phyloP scores from a whole-genome alignment of 257 asterid species.

The Buddleja alternifolia region DNA sequence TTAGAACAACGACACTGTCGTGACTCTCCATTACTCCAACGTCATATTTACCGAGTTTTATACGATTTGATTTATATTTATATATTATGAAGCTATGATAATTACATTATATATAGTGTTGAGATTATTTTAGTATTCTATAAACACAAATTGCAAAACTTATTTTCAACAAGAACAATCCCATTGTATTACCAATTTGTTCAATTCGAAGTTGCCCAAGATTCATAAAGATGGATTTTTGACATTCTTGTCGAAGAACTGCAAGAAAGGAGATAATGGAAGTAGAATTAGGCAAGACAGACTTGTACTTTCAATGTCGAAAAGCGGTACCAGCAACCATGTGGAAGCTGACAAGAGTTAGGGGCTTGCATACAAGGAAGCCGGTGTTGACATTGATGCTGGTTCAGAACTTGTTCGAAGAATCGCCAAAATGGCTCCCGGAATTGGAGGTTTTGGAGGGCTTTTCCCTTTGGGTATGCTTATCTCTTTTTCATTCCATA shows the following conservation, averaged over 20 bases:
- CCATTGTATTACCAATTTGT: constrained; percentile 29
- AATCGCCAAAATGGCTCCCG: constrained; percentile 96
- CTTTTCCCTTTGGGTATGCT: constrained; percentile 82
- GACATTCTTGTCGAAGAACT: constrained; percentile 30
- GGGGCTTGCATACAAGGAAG: constrained; percentile 81
- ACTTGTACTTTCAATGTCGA: constrained; percentile 36
- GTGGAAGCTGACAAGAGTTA: constrained; percentile 36
- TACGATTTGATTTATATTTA: no score
- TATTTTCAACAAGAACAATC: no score
- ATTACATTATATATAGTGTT: no score
- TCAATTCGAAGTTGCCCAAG: constrained; percentile 18
- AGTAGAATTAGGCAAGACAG: constrained; percentile 30
- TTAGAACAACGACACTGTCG: no score
- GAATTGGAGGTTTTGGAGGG: constrained; percentile 99
- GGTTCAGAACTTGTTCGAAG: constrained; percentile 92
- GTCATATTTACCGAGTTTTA: no score
- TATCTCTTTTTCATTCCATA: background rate
- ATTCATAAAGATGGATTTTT: constrained; percentile 24
- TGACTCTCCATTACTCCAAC: no score
- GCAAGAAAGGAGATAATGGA: constrained; percentile 32
- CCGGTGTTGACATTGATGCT: constrained; percentile 97
- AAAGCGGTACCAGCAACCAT: constrained; percentile 31
- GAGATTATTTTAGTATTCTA: no score
- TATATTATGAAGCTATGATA: no score
- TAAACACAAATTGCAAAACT: no score